phyloP scores from a whole-genome alignment of 306 rosid species.

The Crataegus laevigata region DNA sequence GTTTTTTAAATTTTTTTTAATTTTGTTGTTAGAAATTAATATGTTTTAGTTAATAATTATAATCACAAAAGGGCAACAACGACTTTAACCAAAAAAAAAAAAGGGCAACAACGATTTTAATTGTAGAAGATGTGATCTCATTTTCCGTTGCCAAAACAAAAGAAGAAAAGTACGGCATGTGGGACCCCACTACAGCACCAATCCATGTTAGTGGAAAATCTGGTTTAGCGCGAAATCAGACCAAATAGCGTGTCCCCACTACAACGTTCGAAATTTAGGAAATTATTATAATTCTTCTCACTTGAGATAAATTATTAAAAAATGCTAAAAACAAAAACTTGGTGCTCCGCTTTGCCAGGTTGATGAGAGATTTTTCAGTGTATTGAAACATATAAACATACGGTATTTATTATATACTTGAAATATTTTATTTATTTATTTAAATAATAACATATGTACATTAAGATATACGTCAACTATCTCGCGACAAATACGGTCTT shows the following conservation, averaged over 20 bases:
- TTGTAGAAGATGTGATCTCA: too few species aligned
- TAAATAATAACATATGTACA: too few species aligned
- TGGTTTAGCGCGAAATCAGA: background rate
- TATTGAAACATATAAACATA: too few species aligned
- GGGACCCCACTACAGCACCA: slow-evolving; percentile 3
- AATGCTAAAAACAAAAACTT: background rate
- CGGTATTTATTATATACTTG: too few species aligned
- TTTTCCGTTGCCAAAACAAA: too few species aligned
- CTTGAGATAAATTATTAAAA: background rate
- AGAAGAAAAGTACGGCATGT: background rate
- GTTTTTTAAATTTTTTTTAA: too few species aligned
- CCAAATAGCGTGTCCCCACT: slow-evolving; percentile 20
- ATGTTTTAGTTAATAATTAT: accelerated
- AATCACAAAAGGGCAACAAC: too few species aligned
- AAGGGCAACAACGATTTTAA: too few species aligned
- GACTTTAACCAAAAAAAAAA: too few species aligned
- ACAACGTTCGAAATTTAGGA: slow-evolving; percentile 21
- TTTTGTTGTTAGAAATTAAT: too few species aligned
- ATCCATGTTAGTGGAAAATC: slow-evolving; percentile 4
- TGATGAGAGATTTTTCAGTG: too few species aligned
- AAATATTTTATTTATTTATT: too few species aligned
- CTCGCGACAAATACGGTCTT: background rate
- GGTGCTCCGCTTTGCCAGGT: background rate
- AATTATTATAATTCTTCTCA: background rate
- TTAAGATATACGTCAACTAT: slow-evolving; percentile 1